A percentile compares a stretch with the other conserved stretches of the same genome.
Evolutionary conservation across 768 basidiomycete genomes (phyloP).

Genomic region (Termitomyces sp.): DNA sequence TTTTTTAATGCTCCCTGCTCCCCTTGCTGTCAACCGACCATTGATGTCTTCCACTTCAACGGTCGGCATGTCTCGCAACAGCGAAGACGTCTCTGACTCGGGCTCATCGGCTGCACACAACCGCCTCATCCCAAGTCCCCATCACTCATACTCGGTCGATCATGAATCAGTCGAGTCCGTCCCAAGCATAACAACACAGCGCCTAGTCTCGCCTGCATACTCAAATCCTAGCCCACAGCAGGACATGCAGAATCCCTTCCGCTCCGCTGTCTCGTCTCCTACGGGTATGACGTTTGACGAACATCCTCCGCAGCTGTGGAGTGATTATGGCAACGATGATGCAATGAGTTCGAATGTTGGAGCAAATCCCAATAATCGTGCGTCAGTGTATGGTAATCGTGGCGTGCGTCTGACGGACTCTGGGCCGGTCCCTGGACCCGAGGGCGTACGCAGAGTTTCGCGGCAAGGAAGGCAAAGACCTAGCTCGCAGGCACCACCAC

Average conservation of each 20-base stretch:
- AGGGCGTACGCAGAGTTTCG: conserved; percentile 76
- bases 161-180: conserved; percentile 33
- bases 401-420: conserved; percentile 78
- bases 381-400: conserved; percentile 29
- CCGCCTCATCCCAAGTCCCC: conserved; percentile 38
- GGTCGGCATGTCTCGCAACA: conserved; percentile 37
- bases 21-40: conserved; percentile 55
- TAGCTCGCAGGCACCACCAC: conserved; percentile 51
- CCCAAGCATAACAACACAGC: conserved; percentile 17
- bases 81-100: conserved; percentile 41
- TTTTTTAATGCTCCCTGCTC: conserved; percentile 70
- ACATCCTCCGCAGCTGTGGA: conserved; percentile 16
- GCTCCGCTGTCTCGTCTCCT: conserved; percentile 35
- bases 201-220: conserved; percentile 23
- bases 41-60: conserved; percentile 45
- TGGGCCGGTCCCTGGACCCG: conserved; percentile 76
- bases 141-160: conserved; percentile 23
- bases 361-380: conserved; percentile 28
- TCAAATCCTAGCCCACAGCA: conserved; percentile 19
- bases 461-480: conserved; percentile 53
- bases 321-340: conserved; percentile 23
- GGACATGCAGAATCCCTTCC: conserved; percentile 44
- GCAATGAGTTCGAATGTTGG: conserved; percentile 22
- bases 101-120: conserved; percentile 36
- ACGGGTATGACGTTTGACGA: conserved; percentile 19